Conservation (phyloP, 495 filamentous ascomycete species). For the Trichocladium uniseriatum region DNA sequence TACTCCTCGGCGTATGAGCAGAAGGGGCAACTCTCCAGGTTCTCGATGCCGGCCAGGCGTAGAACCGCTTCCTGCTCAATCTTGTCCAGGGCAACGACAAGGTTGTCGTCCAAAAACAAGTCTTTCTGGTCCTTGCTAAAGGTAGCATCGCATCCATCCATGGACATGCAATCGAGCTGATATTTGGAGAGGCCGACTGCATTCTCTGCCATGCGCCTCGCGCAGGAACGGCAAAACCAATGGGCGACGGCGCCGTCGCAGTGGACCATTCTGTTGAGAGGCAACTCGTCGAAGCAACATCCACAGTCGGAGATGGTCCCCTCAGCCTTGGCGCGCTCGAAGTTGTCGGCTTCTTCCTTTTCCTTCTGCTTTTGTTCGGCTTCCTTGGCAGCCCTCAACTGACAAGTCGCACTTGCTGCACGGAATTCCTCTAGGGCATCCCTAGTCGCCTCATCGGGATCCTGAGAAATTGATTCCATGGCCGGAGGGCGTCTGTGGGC, state of each 20-base stretch:
- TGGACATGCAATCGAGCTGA: conserved; percentile 46
- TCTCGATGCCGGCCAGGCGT: conserved; percentile 53
- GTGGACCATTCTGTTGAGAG: conserved; percentile 56
- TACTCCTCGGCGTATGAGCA: conserved; percentile 72
- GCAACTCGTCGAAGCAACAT: conserved; percentile 60
- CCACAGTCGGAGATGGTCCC: conserved; percentile 52
- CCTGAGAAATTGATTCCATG: not conserved
- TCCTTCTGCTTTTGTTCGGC: conserved; percentile 23
- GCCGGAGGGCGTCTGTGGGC: not conserved
- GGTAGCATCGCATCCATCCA: conserved; percentile 34
- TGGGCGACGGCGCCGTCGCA: conserved; percentile 46
- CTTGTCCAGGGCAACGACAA: conserved; percentile 49
- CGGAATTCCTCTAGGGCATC: conserved; percentile 24
- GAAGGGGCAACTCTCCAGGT: conserved; percentile 66
- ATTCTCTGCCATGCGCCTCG: conserved; percentile 51
- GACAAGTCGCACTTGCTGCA: conserved; percentile 17
- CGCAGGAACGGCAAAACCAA: conserved; percentile 63
- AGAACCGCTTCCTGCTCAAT: conserved; percentile 63
- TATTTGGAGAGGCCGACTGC: conserved; percentile 57
- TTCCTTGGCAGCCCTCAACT: conserved; percentile 11
- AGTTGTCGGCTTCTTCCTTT: conserved; percentile 37
- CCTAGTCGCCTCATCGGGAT: conserved; percentile 5
- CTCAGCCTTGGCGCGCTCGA: conserved; percentile 35
- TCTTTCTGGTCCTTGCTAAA: conserved; percentile 40
- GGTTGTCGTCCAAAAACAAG: conserved; percentile 49